phyloP scores from a whole-genome alignment of 2,329 filamentous ascomycete species.

The Tolypocladium amazonense region DNA sequence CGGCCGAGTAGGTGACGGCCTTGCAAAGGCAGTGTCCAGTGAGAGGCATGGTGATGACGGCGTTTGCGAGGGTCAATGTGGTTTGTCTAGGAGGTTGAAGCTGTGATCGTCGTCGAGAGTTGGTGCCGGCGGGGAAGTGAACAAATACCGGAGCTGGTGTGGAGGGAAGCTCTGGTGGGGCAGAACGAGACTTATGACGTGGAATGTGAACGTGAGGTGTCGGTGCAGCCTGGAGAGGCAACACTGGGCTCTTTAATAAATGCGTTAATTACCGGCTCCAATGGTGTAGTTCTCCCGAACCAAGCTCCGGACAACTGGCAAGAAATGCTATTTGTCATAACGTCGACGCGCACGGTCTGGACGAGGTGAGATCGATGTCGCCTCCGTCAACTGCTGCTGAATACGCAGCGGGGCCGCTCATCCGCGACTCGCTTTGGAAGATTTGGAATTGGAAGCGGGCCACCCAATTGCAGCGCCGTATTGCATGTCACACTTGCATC shows the following conservation, averaged over 20 bases:
- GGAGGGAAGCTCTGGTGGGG: constrained; percentile 12
- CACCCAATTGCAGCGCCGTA: neutral
- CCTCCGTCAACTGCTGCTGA: neutral
- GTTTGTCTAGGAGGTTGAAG: neutral
- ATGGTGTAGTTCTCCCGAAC: neutral
- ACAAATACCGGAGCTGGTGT: neutral
- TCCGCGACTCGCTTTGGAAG: neutral
- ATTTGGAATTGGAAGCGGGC: neutral
- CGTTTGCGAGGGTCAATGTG: neutral
- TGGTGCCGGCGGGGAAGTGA: constrained; percentile 12
- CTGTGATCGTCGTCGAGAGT: neutral
- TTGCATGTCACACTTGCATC: neutral
- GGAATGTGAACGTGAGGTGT: neutral
- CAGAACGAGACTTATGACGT: constrained; percentile 16
- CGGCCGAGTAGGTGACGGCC: constrained; percentile 56
- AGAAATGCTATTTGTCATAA: neutral
- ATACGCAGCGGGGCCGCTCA: neutral
- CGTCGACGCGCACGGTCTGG: neutral
- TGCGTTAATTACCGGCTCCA: neutral
- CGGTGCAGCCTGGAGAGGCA: neutral
- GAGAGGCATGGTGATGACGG: constrained; percentile 42
- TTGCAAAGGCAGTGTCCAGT: constrained; percentile 63
- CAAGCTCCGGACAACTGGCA: neutral
- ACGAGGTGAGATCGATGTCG: neutral
- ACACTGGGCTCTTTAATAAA: neutral